Evolutionary conservation across 306 rosid species (phyloP), one percentile per base, ranked within the genome.

Genomic region (Phaseolus lunatus): DNA sequence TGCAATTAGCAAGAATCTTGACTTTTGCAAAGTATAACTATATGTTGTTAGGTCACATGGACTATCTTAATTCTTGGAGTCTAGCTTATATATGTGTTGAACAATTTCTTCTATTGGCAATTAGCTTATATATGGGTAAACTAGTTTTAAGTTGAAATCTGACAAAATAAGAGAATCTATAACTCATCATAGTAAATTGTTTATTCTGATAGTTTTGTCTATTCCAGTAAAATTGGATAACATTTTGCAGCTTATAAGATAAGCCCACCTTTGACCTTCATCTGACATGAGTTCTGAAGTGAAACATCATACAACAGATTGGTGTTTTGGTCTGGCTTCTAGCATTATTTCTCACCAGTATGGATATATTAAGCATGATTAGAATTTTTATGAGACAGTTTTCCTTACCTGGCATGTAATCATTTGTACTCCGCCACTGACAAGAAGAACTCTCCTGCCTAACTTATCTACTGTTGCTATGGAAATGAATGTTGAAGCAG

Each of bases 371-470:
- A 35, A 69, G 43, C 45, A 62, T 71, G 48, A 13, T 58, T 48
- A 29, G 63, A 67, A 23, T 37, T 45, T 44, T 33, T 44, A 61
- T 29, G 43, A 26, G 23, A 27, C 15, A 56, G 45, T 9, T 26
- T 81, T 45, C 59, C 72, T 85, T 85, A 90, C 98, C 94, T 94
- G 96, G 72, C 98, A 94, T 49, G 41, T 61, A 52, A 94, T 85
- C 98, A 94, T 94, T 61, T 81, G 89, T 79, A 90, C 72, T 87
- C 98, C 98, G 7, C 98, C 98, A 68, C 93, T 88, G 23, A 94
- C 74, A 48, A 94, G 97, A 67, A 94, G 83, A 80, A 62, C 73
- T 76, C 96, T 86, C 66, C 97, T 75, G 3, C 98, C 98, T 54
- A 90, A 74, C 73, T 70, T 89, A 77, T 94, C 98, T 3, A 94